Evolutionary conservation across 305 asterid species (phyloP).

Genomic region (Solanum hybrid): DNA sequence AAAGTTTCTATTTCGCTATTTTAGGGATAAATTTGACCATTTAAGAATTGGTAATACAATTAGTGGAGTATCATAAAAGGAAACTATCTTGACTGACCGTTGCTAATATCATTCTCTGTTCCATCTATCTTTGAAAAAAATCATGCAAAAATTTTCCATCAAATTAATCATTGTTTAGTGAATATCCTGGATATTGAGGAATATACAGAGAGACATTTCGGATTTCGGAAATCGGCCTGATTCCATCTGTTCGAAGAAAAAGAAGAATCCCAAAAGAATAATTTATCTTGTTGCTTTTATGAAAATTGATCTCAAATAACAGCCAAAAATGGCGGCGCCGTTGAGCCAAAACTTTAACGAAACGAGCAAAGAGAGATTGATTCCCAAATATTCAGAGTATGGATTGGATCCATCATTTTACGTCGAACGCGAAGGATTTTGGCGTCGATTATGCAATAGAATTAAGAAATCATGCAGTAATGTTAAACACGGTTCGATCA

Average conservation of each 20-base stretch:
- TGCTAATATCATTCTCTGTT: background rate
- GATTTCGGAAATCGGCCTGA: background rate
- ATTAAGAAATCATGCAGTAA: constrained; percentile 15
- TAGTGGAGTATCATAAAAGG: background rate
- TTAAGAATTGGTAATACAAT: background rate
- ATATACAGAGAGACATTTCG: background rate
- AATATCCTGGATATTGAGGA: background rate
- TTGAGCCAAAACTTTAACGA: constrained; percentile 50
- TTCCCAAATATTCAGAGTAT: constrained; percentile 28
- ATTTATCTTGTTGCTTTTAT: background rate
- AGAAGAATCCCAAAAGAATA: background rate
- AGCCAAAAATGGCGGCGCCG: constrained; percentile 23
- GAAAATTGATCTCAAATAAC: background rate
- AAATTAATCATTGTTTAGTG: background rate
- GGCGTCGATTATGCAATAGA: constrained; percentile 4
- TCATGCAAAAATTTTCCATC: background rate
- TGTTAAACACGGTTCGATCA: constrained; percentile 19
- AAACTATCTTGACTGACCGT: background rate
- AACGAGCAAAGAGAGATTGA: constrained; percentile 43
- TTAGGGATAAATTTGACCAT: background rate
- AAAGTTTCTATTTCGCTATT: background rate
- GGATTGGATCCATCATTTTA: constrained; percentile 27
- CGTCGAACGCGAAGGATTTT: constrained; percentile 21
- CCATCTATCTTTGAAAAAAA: background rate
- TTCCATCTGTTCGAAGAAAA: background rate